Conservation (phyloP, 129 eudicot species). For the Cynara cardunculus region DNA sequence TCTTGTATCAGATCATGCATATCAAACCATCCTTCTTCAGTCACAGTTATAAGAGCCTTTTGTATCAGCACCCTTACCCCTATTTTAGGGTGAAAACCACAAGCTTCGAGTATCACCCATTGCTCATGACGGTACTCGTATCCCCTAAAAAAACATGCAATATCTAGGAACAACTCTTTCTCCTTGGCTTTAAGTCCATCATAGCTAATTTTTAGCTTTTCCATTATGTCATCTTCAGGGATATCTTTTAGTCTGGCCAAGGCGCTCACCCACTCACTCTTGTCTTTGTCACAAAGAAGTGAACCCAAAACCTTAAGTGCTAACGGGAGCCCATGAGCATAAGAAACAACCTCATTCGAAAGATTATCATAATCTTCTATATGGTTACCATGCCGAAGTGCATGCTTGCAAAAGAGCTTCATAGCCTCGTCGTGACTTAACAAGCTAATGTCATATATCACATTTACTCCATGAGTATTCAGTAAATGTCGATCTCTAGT, state of each 20-base stretch:
- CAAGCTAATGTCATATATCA: neutral
- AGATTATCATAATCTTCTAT: neutral
- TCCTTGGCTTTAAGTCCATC: neutral
- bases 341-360: neutral
- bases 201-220: neutral
- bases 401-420: neutral
- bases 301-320: neutral
- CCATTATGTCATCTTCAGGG: neutral
- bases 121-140: neutral
- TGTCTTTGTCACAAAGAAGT: neutral
- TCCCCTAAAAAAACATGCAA: neutral
- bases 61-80: no score
- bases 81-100: no score
- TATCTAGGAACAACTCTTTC: neutral
- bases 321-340: neutral
- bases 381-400: neutral
- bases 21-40: no score
- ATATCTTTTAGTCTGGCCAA: neutral
- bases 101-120: neutral
- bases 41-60: no score
- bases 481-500: neutral
- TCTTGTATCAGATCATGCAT: no score
- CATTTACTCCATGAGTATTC: neutral
- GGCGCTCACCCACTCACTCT: neutral
- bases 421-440: neutral